These are phyloP conservation scores for Eryngium alpinum DNA, from an alignment of 140 eudicot species.

Conservation along the genomic window DNA sequence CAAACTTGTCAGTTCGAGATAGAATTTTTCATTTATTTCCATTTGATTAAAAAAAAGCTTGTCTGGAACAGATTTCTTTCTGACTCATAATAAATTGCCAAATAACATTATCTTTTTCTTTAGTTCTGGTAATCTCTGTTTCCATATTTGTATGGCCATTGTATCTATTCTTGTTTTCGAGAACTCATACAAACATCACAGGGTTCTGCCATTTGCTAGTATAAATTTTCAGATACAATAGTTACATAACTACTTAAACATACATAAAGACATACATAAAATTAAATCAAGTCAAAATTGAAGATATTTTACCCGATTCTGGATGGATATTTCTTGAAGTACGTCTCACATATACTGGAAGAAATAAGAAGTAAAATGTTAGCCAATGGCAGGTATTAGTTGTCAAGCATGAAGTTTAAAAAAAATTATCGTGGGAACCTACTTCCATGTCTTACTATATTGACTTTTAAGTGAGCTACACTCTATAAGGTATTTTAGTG, in stretches of 20 bases:
- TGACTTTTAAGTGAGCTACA: too few relatives aligned
- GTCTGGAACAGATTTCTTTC: background rate
- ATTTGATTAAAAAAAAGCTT: background rate
- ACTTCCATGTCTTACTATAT: too few relatives aligned
- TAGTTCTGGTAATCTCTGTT: too few relatives aligned
- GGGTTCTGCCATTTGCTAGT: background rate
- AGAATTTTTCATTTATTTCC: background rate
- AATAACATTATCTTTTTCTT: background rate
- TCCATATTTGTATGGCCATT: too few relatives aligned
- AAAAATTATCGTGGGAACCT: background rate
- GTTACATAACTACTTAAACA: too few relatives aligned
- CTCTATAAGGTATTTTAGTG: too few relatives aligned
- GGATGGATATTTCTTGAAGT: slow-evolving; percentile 88
- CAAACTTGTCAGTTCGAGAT: background rate
- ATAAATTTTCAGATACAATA: background rate
- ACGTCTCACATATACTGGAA: slow-evolving; percentile 91
- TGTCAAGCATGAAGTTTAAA: background rate
- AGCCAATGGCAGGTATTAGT: slow-evolving; percentile 15
- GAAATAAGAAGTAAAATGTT: slow-evolving; percentile 12
- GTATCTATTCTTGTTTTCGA: too few relatives aligned
- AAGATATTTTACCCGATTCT: slow-evolving; percentile 59
- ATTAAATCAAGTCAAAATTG: background rate
- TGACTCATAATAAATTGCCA: background rate
- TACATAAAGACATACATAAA: background rate
- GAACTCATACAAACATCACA: too few relatives aligned